These are phyloP conservation scores for Penicillium sumatraense DNA, from an alignment of 2,329 filamentous ascomycete genomes.

Conservation along the genomic window DNA sequence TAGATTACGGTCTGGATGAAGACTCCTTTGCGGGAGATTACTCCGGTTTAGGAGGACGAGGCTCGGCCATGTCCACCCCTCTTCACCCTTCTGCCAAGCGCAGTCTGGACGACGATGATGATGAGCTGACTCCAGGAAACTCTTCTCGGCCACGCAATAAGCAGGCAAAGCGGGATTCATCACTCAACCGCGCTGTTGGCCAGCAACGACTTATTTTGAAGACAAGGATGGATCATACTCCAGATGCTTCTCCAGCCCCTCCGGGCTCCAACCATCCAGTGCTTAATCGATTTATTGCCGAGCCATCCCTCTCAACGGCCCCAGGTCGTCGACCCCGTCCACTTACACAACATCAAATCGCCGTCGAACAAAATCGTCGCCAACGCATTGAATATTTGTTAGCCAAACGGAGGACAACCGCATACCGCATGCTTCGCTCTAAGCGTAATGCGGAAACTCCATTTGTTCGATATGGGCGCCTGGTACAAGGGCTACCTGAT, in stretches of 20 bases:
- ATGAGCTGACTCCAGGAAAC: constrained; percentile 40
- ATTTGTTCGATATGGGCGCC: constrained; percentile 45
- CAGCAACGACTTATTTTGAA: constrained; percentile 50
- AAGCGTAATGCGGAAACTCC: constrained; percentile 46
- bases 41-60: constrained; percentile 32
- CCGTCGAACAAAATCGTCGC: constrained; percentile 54
- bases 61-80: constrained; percentile 42
- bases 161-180: constrained; percentile 43
- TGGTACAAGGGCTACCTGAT: constrained; percentile 48
- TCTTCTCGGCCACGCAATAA: constrained; percentile 46
- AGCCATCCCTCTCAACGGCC: constrained; percentile 35
- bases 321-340: constrained; percentile 50
- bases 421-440: constrained; percentile 41
- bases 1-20: constrained; percentile 39
- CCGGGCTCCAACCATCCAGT: constrained; percentile 48
- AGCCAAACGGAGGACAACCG: constrained; percentile 46
- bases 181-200: constrained; percentile 39
- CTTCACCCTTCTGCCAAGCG: constrained; percentile 43
- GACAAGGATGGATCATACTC: constrained; percentile 49
- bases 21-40: constrained; percentile 38
- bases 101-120: constrained; percentile 46
- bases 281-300: constrained; percentile 45
- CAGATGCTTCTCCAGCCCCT: constrained; percentile 50
- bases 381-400: constrained; percentile 54
- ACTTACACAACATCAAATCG: constrained; percentile 55